A percentile compares a stretch with the other conserved stretches of the same genome.
Conservation (phyloP, 2,329 filamentous ascomycete genomes). For the Diaporthe sp. region DNA sequence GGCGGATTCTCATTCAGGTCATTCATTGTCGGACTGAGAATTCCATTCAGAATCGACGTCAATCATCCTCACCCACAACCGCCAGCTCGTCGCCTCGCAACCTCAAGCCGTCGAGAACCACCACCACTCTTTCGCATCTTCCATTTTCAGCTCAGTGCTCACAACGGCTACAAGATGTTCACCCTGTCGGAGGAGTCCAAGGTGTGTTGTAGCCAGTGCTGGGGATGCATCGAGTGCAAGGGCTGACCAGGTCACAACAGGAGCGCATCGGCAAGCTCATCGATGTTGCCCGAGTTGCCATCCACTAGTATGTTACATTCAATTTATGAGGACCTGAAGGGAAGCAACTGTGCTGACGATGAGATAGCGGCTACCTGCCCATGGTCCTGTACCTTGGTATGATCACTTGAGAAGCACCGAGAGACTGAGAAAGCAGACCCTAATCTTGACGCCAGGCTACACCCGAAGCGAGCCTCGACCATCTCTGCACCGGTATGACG, state of each 20-base stretch:
- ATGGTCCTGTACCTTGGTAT: constrained; percentile 96
- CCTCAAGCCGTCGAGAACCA: not conserved
- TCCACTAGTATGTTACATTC: constrained; percentile 86
- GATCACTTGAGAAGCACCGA: constrained; percentile 44
- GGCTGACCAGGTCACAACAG: constrained; percentile 60
- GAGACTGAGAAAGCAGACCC: constrained; percentile 37
- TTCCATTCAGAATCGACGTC: constrained; percentile 30
- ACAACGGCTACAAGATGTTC: constrained; percentile 62
- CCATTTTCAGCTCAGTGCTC: not conserved
- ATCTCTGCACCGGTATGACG: constrained; percentile 55
- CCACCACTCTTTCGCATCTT: not conserved
- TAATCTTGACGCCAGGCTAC: constrained; percentile 74
- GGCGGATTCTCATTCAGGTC: constrained; percentile 2
- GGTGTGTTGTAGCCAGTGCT: constrained; percentile 63
- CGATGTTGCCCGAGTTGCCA: constrained; percentile 90
- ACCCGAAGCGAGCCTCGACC: constrained; percentile 94
- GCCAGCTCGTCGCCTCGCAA: not conserved
- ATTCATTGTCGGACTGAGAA: constrained; percentile 34
- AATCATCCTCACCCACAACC: constrained; percentile 20
- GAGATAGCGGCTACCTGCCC: constrained; percentile 88
- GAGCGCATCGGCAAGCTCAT: constrained; percentile 98
- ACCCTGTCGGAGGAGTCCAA: constrained; percentile 96
- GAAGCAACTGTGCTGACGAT: constrained; percentile 52
- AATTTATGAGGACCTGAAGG: not conserved
- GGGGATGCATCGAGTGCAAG: not conserved